phyloP scores from a whole-genome alignment of 106 monocot species.

The Phalaenopsis aphrodite region DNA sequence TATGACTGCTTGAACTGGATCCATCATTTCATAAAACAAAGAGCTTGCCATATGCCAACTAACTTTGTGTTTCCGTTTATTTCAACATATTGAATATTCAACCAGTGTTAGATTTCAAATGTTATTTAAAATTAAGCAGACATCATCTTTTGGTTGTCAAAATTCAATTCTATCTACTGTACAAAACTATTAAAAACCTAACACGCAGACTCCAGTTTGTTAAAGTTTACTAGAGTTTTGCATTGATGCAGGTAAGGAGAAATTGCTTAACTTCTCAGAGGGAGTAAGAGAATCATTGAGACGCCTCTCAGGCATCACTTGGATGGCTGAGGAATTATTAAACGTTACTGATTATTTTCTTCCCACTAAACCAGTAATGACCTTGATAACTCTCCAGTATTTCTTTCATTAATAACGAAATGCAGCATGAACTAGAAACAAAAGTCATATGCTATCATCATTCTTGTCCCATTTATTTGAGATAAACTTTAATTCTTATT shows the following conservation, averaged over 20 bases:
- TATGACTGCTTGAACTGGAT: neutral
- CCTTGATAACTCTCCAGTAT: neutral
- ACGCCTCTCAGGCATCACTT: constrained; percentile 82
- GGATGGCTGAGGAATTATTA: constrained; percentile 96
- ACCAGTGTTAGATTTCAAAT: no score
- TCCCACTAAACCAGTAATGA: constrained; percentile 70
- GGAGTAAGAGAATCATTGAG: constrained; percentile 79
- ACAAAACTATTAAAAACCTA: neutral
- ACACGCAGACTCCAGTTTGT: neutral
- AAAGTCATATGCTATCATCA: no score
- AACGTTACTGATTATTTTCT: constrained; percentile 86
- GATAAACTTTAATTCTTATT: no score
- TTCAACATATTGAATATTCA: no score
- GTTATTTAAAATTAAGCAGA: no score
- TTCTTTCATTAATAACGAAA: neutral
- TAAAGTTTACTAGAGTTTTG: neutral
- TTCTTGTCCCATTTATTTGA: no score
- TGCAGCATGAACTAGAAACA: neutral
- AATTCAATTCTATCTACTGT: neutral
- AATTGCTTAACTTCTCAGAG: constrained; percentile 76
- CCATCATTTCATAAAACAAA: neutral
- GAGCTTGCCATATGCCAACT: no score
- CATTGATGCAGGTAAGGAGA: constrained; percentile 61
- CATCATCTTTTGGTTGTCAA: no score
- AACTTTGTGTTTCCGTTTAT: no score